Conservation (phyloP, 1,284 basidiomycete genomes). For the Tetrapyrgos nigripes region DNA sequence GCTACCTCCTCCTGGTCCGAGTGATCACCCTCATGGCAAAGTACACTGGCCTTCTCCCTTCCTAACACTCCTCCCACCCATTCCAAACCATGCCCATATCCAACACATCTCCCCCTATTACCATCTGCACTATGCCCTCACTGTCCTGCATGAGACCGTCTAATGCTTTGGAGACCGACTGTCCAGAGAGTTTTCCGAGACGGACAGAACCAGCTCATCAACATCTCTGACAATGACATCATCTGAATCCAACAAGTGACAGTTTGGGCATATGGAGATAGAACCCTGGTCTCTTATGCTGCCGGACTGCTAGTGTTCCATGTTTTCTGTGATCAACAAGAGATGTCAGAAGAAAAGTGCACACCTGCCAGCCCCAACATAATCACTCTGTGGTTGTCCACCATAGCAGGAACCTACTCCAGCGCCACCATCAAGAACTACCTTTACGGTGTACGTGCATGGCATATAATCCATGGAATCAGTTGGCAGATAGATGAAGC, state of each 20-base stretch:
- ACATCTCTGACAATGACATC: background rate
- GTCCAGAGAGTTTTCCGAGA: conserved; percentile 2
- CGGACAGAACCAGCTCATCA: background rate
- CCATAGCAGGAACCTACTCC: conserved; percentile 18
- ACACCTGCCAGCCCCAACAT: background rate
- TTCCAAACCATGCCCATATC: background rate
- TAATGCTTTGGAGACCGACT: conserved; percentile 18
- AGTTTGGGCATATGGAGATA: background rate
- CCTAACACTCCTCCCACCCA: background rate
- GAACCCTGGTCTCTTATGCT: conserved; percentile 1
- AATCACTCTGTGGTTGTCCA: background rate
- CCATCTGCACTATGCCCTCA: conserved; percentile 19
- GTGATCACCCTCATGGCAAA: background rate
- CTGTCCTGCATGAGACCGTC: conserved; percentile 23
- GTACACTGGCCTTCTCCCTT: background rate
- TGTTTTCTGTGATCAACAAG: conserved; percentile 7
- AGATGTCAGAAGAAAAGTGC: background rate
- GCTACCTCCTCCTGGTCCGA: background rate
- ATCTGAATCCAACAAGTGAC: background rate
- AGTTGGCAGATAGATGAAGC: conserved; percentile 22
- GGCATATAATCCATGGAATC: conserved; percentile 31
- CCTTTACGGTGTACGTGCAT: conserved; percentile 26
- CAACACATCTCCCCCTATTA: conserved; percentile 13
- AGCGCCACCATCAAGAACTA: conserved; percentile 25
- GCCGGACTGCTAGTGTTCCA: conserved; percentile 1